These are phyloP conservation scores for Claviceps paspali DNA, from an alignment of 2,329 filamentous ascomycete genomes.

Conservation along the genomic window DNA sequence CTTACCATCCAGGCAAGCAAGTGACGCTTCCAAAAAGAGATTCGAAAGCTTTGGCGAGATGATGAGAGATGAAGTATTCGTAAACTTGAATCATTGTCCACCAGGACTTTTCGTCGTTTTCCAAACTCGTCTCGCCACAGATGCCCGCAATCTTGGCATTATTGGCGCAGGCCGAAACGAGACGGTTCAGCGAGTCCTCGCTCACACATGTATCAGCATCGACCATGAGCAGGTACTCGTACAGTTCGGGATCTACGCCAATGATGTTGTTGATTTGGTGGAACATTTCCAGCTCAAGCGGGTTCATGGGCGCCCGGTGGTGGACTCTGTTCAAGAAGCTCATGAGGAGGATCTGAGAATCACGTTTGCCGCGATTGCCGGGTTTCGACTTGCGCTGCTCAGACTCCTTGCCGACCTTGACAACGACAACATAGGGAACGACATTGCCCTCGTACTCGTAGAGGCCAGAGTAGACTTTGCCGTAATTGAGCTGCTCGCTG, in stretches of 20 bases:
- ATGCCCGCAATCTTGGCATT: constrained; percentile 95
- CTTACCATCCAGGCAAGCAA: constrained; percentile 93
- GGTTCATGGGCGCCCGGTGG: constrained; percentile 85
- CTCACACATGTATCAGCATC: constrained; percentile 92
- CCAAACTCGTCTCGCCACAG: constrained; percentile 88
- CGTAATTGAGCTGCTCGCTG: constrained; percentile 90
- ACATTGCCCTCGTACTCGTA: constrained; percentile 98
- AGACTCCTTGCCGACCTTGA: constrained; percentile 95
- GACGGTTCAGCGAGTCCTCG: constrained; percentile 80
- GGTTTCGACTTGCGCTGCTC: constrained; percentile 85
- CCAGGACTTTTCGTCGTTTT: constrained; percentile 91
- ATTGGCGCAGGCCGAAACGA: constrained; percentile 84
- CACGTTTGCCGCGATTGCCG: constrained; percentile 95
- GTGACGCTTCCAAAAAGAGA: constrained; percentile 96
- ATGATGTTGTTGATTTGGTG: constrained; percentile 99
- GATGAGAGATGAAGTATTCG: constrained; percentile 98
- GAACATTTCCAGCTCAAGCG: constrained; percentile 93
- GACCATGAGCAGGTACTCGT: constrained; percentile 94
- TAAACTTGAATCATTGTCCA: constrained; percentile 99
- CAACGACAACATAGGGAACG: constrained; percentile 86
- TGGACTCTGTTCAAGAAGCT: constrained; percentile 97
- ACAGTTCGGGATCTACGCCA: constrained; percentile 90
- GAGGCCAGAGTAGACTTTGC: constrained; percentile 93
- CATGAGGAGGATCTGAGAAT: constrained; percentile 91
- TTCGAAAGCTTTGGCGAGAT: constrained; percentile 92